These are phyloP conservation scores for Trichoderma simmonsii DNA, from an alignment of 2,329 filamentous ascomycete genomes.

Conservation along the genomic window DNA sequence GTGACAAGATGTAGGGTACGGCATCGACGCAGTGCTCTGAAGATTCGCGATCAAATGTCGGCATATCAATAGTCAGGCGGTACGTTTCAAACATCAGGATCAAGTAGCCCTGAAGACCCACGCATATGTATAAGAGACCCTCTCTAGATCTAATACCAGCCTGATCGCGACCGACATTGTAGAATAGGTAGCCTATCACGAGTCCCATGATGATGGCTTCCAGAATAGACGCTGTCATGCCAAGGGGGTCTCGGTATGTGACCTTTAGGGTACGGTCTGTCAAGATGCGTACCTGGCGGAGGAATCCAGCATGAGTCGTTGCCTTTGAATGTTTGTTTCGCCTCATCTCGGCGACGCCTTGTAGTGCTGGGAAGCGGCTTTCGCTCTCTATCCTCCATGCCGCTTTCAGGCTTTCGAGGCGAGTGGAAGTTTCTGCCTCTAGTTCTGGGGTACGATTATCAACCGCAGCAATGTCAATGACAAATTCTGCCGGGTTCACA, in stretches of 20 bases:
- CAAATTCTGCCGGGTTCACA: slow-evolving; percentile 73
- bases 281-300: slow-evolving; percentile 62
- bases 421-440: slow-evolving; percentile 55
- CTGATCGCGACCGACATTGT: slow-evolving; percentile 60
- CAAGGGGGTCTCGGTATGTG: slow-evolving; percentile 73
- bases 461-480: slow-evolving; percentile 71
- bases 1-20: slow-evolving; percentile 65
- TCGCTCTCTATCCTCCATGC: slow-evolving; percentile 52
- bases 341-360: slow-evolving; percentile 4
- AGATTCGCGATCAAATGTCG: slow-evolving; percentile 71
- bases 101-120: slow-evolving; percentile 71
- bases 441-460: slow-evolving; percentile 68
- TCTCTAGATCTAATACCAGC: slow-evolving; percentile 71
- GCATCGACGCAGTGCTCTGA: slow-evolving; percentile 70
- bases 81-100: slow-evolving; percentile 75
- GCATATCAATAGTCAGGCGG: slow-evolving; percentile 70
- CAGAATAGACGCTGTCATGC: slow-evolving; percentile 66
- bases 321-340: slow-evolving; percentile 25
- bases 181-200: slow-evolving; percentile 71
- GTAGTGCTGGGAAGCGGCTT: slow-evolving; percentile 26
- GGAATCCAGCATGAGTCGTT: slow-evolving; percentile 52
- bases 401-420: slow-evolving; percentile 59
- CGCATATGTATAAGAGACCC: slow-evolving; percentile 68
- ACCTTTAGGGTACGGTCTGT: slow-evolving; percentile 67
- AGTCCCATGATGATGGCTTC: slow-evolving; percentile 70